Evolutionary conservation across 257 asterid genomes (phyloP).

Genomic region (Nicotiana knightiana): DNA sequence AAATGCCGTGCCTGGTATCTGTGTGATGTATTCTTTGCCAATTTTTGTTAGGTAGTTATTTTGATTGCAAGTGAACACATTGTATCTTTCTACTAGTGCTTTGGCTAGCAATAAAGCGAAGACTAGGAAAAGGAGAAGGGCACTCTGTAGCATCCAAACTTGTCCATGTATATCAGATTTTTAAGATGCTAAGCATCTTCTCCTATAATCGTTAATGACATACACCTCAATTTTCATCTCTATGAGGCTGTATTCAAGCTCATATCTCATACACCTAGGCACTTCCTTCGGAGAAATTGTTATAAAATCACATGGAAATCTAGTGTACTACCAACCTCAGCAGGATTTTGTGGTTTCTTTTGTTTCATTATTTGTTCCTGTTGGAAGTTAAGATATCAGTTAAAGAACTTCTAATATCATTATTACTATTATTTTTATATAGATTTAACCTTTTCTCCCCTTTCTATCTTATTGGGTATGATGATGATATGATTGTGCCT

Average conservation of each 20-base stretch:
- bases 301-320: not conserved
- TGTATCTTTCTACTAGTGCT: slow-evolving; percentile 19
- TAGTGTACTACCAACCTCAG: not conserved
- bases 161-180: not conserved
- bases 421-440: too few relatives aligned
- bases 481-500: too few relatives aligned
- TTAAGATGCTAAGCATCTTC: not conserved
- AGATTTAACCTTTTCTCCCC: too few relatives aligned
- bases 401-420: too few relatives aligned
- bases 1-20: slow-evolving; percentile 13
- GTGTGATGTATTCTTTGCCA: slow-evolving; percentile 17
- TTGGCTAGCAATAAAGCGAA: not conserved
- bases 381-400: not conserved
- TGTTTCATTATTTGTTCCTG: not conserved
- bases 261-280: not conserved
- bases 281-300: not conserved
- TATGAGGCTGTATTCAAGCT: not conserved
- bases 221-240: not conserved
- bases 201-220: not conserved
- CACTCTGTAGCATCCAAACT: not conserved
- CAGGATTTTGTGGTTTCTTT: not conserved
- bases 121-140: not conserved
- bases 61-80: not conserved
- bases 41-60: slow-evolving; percentile 21
- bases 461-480: too few relatives aligned